Base-by-base conservation (phyloP, 2,329 filamentous ascomycete species). In the Penicillium vulpinum region DNA sequence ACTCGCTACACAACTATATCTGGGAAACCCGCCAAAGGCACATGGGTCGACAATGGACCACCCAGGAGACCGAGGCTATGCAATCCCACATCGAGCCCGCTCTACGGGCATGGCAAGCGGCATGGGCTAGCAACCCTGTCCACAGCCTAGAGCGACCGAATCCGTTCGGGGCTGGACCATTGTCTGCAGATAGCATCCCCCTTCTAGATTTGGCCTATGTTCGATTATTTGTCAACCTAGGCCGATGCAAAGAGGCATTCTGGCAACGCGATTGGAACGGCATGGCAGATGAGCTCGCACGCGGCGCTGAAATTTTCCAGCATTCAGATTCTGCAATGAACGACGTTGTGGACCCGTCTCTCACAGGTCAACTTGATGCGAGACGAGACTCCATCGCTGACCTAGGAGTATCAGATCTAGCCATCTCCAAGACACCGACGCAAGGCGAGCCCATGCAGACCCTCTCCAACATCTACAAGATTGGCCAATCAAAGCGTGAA, bases 11-110 rank as follows among this genome's bases (percentile, higher is more conserved):
- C 77, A 97, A 97, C 66, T 97, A 96, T 74, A 97, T 97, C 43
- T 97, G 94, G 94, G 93, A 97, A 75, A 97, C 92, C 0, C 84
- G 93, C 24, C 92, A 96, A 74, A 83, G 92, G 51, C 92, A 97
- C 66, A 88, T 92, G 66, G 92, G 90, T 65, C 88, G 91, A 60
- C 82, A 91, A 47, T 97, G 93, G 93, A 96, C 92, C 2, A 86
- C 88, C 33, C 88, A 93, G 62, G 93, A 97, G 74, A 96, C 91
- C 0, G 92, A 97, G 64, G 91, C 92, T 62, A 96, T 97, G 92
- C 92, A 97, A 72, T 85, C 89, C 2, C 92, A 96, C 69, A 95
- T 97, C 56, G 92, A 97, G 73, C 93, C 93, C 11, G 93, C 93
- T 2, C 79, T 99, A 59, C 89, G 92, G 72, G 92, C 93, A 8